These are phyloP conservation scores for Trichoderma breve DNA, from an alignment of 2,329 filamentous ascomycete species.

Conservation along the genomic window DNA sequence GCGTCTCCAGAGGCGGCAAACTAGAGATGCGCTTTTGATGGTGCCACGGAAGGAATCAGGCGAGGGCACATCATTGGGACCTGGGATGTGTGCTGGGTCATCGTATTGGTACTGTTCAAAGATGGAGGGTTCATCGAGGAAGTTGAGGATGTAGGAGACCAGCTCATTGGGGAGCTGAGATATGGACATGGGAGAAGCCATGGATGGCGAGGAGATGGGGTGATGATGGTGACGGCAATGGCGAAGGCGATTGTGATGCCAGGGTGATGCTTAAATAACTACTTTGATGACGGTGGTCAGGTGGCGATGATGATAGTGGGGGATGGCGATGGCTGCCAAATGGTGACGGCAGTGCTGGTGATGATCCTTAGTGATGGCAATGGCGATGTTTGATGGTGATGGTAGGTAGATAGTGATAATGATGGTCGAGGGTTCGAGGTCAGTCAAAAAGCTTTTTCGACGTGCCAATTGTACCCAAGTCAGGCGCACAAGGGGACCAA, in stretches of 20 bases:
- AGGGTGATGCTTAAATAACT: background rate
- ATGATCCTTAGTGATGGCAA: background rate
- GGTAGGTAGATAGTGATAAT: background rate
- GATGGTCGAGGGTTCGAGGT: background rate
- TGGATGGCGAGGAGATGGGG: background rate
- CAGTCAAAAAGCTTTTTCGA: background rate
- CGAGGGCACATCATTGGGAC: conserved; percentile 19
- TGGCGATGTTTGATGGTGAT: background rate
- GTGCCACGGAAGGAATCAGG: conserved; percentile 21
- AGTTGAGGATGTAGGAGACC: conserved; percentile 55
- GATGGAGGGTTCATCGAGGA: conserved; percentile 49
- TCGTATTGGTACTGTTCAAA: conserved; percentile 49
- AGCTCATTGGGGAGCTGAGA: conserved; percentile 60
- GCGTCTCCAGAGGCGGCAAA: conserved; percentile 53
- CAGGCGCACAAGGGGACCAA: background rate
- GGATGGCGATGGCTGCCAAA: background rate
- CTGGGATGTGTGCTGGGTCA: conserved; percentile 42
- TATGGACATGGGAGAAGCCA: conserved; percentile 5
- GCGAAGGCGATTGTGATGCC: background rate
- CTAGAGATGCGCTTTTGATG: conserved; percentile 57
- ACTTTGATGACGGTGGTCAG: background rate
- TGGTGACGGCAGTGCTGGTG: background rate
- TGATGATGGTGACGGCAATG: background rate
- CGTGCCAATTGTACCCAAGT: background rate
- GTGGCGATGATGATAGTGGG: background rate